Conservation (phyloP, 2,329 filamentous ascomycete species). For the Clonostachys rhizophaga region DNA sequence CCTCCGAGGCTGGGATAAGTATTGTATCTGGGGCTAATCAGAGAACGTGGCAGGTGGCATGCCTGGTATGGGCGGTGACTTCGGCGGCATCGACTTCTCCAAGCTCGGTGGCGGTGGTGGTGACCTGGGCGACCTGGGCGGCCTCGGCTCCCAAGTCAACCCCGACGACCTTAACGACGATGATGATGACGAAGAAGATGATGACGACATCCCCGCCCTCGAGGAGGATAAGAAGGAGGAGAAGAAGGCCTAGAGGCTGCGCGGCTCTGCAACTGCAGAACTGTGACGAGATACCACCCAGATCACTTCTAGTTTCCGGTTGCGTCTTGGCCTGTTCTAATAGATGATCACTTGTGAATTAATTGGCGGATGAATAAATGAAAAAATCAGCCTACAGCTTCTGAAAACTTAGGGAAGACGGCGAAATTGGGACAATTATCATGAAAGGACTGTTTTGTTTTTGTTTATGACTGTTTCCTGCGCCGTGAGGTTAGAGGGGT, state of each 20-base stretch:
- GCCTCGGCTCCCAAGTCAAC: slow-evolving; percentile 55
- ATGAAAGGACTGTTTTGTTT: too few species aligned
- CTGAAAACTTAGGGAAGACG: too few species aligned
- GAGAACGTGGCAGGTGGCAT: slow-evolving; percentile 37
- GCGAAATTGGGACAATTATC: too few species aligned
- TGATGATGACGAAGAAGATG: slow-evolving; percentile 55
- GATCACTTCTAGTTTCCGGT: too few species aligned
- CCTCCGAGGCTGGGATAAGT: too few species aligned
- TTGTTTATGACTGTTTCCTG: too few species aligned
- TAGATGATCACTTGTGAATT: too few species aligned
- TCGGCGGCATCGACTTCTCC: slow-evolving; percentile 89
- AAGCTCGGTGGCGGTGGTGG: slow-evolving; percentile 67
- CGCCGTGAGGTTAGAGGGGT: too few species aligned
- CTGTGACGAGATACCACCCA: too few species aligned
- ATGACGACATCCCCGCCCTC: slow-evolving; percentile 83
- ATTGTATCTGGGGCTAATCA: background rate
- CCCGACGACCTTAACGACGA: slow-evolving; percentile 39
- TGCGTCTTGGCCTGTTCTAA: too few species aligned
- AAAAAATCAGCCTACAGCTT: too few species aligned
- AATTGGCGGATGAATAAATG: too few species aligned
- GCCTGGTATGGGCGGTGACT: slow-evolving; percentile 60
- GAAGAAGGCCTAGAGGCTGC: slow-evolving; percentile 26
- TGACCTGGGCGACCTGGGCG: slow-evolving; percentile 18
- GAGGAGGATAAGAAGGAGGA: slow-evolving; percentile 41
- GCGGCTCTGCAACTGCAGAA: background rate